Evolutionary conservation across 768 basidiomycete species (phyloP).

Genomic region (Boletus rufocinnamomeus): DNA sequence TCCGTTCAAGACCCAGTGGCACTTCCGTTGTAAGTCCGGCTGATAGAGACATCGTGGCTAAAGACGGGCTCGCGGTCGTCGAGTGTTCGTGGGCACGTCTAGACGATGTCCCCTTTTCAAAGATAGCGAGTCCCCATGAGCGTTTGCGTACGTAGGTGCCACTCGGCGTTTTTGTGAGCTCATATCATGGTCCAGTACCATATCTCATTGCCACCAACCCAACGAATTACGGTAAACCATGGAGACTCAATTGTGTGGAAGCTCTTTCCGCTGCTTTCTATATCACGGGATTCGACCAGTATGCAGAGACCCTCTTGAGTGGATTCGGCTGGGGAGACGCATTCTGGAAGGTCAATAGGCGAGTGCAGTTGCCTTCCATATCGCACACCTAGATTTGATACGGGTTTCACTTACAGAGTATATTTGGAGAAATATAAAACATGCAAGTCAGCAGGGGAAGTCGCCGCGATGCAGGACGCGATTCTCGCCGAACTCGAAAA

Average conservation of each 20-base stretch:
- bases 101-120: constrained; percentile 91
- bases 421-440: constrained; percentile 76
- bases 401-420: constrained; percentile 5
- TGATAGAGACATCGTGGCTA: constrained; percentile 77
- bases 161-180: background rate
- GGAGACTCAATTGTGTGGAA: constrained; percentile 94
- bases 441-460: constrained; percentile 63
- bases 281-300: constrained; percentile 81
- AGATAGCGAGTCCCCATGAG: constrained; percentile 93
- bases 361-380: background rate
- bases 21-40: constrained; percentile 75
- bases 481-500: constrained; percentile 71
- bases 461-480: constrained; percentile 59
- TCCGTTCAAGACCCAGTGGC: constrained; percentile 70
- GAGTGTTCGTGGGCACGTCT: constrained; percentile 98
- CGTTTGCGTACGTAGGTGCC: constrained; percentile 64
- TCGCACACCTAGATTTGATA: background rate
- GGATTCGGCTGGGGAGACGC: constrained; percentile 91
- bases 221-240: constrained; percentile 97
- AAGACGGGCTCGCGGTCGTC: constrained; percentile 88
- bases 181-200: constrained; percentile 60
- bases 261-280: constrained; percentile 94
- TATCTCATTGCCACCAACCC: constrained; percentile 96
- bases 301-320: constrained; percentile 75
- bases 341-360: constrained; percentile 87